Base-by-base conservation (phyloP, 108 stramenopile species). In the Nannochloropsis salina region DNA sequence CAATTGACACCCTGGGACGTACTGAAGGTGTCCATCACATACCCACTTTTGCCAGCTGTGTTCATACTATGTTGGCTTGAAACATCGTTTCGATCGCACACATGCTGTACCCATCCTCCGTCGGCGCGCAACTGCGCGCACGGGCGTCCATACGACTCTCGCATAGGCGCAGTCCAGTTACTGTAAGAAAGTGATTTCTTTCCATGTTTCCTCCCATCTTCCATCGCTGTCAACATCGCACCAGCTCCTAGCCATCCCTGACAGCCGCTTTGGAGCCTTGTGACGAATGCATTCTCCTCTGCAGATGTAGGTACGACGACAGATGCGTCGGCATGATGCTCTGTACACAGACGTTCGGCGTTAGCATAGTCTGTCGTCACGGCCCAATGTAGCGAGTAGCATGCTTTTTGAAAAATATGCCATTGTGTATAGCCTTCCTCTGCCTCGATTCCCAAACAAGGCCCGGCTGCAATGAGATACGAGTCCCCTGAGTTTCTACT, bases 351-450 rank as follows among this genome's bases (percentile, higher is more conserved):
- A n/a, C 61, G 61, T n/a, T 74, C 61, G 61, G 61, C 61, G n/a
- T 74, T n/a, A n/a, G 61, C 61, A n/a, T 74, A 74, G 61, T 74
- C n/a, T n/a, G n/a, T 2, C n/a, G 20, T 74, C n/a, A n/a, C 15
- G n/a, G 61, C 61, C 61, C 61, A 74, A 6, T 74, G 8, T n/a
- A 74, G 61, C 61, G 61, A 74, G 61, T 74, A 74, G n/a, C 61
- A 74, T 6, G 61, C 61, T n/a, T 74, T n/a, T 6, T 74, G 61
- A 74, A 74, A 74, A 31, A 1, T 31, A 31, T 31, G 31, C 31
- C 31, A 31, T n/a, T n/a, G n/a, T 74, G 61, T n/a, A n/a, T 74
- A n/a, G 61, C 20, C 15, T 15, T 15, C 61, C 15, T 74, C n/a
- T 15, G 61, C n/a, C n/a, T 15, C 4, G 61, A 1, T 74, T n/a